phyloP scores from a whole-genome alignment of 768 basidiomycete species.

The Nidularia pulvinata region DNA sequence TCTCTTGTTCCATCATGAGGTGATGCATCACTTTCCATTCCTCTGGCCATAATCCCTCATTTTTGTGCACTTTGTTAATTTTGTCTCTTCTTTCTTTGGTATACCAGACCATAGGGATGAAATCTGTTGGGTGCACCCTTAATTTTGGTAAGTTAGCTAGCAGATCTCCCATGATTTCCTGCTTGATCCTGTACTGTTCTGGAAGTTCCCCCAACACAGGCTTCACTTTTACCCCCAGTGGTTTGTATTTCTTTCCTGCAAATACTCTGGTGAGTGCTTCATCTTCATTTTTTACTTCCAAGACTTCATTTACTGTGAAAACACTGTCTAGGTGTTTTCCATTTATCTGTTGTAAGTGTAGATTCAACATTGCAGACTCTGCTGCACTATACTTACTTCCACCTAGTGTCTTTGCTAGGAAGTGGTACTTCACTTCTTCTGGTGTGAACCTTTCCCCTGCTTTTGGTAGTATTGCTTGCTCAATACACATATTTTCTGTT shows the following conservation, averaged over 20 bases:
- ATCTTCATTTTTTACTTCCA: not conserved
- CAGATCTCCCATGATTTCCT: not conserved
- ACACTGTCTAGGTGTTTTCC: too few species aligned
- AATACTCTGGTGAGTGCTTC: not conserved
- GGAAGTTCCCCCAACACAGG: not conserved
- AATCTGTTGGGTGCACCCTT: not conserved
- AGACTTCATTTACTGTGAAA: not conserved
- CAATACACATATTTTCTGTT: not conserved
- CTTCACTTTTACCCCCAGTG: not conserved
- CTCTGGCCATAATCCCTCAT: not conserved
- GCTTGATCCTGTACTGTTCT: not conserved
- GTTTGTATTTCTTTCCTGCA: constrained; percentile 1
- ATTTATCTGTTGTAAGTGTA: too few species aligned
- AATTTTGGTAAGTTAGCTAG: not conserved
- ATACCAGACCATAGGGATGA: not conserved
- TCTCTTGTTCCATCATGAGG: not conserved
- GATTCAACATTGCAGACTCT: too few species aligned
- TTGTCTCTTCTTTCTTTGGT: not conserved
- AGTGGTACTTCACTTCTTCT: too few species aligned
- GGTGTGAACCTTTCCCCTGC: not conserved
- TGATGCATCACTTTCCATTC: not conserved
- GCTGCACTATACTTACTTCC: too few species aligned
- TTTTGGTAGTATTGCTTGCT: not conserved
- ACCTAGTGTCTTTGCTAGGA: too few species aligned
- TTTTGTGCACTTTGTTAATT: not conserved